Evolutionary conservation across 768 basidiomycete species (phyloP), one percentile per base, ranked within the genome.

Genomic region (Leccinum boreale): DNA sequence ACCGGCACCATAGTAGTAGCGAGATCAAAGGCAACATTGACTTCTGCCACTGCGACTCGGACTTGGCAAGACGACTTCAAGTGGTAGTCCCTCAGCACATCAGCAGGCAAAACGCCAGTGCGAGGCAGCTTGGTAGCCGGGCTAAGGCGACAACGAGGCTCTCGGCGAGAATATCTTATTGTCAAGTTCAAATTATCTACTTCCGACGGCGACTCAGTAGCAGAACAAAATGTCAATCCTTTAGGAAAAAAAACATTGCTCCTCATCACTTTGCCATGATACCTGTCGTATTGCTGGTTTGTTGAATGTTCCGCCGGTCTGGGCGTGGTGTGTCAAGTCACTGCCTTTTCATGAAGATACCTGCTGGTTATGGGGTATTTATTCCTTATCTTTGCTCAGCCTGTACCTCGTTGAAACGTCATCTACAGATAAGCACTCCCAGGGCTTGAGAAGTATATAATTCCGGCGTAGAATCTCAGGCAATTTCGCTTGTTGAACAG

Each of bases 351-450:
- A 28, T 23, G 3, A 8, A 7, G 46, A 11, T 5, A 51, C 24
- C 5, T 33, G 46, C 42, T 33, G 26, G 21, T 29, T 39, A 42
- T 42, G 10, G 6, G 24, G 21, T 39, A 39, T 39, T 35, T 12
- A 12, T 29, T 39, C 55, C 67, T 68, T 66, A 61, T 68, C 62
- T 59, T n/a, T 49, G 12, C 33, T 2, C 50, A 21, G 26, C 47
- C n/a, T 35, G n/a, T 36, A n/a, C 10, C 26, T 29, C 52, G 3
- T 26, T 36, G 24, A 48, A 58, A 59, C 52, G 47, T 36, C 52
- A 28, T 55, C 14, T 62, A 42, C n/a, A 19, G 39, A 65, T 67
- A 68, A 69, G 67, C 36, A 46, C 51, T 36, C 31, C 31, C 31
- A 33, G 23, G 47, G 9, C 7, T 19, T 11, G 48, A 31, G 44